Conservation (phyloP, 495 filamentous ascomycete species). For the Corynascus novoguineensis region DNA sequence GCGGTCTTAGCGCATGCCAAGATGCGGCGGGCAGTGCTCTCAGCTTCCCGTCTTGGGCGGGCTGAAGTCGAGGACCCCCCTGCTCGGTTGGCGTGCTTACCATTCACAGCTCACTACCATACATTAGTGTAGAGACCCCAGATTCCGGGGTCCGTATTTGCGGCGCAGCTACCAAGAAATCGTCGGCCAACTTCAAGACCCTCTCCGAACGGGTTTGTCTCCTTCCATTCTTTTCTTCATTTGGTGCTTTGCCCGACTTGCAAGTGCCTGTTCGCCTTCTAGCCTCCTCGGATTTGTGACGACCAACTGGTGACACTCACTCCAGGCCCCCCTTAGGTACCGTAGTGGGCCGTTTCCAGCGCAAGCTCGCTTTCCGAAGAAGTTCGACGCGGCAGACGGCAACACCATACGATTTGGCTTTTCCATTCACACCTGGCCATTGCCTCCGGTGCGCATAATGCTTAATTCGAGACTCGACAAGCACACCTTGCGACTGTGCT, state of each 20-base stretch:
- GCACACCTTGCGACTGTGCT: slow-evolving; percentile 21
- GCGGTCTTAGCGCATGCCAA: background rate
- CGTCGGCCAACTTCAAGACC: background rate
- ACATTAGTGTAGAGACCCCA: too few species aligned
- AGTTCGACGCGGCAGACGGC: too few species aligned
- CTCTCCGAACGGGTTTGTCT: background rate
- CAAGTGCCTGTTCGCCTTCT: background rate
- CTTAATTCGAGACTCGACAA: slow-evolving; percentile 1
- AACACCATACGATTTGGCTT: background rate
- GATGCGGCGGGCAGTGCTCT: slow-evolving; percentile 6
- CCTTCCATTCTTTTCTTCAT: background rate
- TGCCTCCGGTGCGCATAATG: slow-evolving; percentile 21
- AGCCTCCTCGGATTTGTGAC: background rate
- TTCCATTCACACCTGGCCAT: background rate
- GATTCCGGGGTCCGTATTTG: background rate
- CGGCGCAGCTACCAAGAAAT: too few species aligned
- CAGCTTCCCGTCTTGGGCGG: slow-evolving; percentile 15
- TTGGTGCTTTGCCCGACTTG: background rate
- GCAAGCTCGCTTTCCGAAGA: too few species aligned
- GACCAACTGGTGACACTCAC: too few species aligned
- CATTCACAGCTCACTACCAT: too few species aligned
- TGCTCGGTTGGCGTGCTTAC: slow-evolving; percentile 1
- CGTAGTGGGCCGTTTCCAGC: too few species aligned
- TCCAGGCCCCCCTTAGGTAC: too few species aligned
- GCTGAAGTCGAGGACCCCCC: slow-evolving; percentile 2